A percentile compares a stretch with the other conserved stretches of the same genome.
Conservation (phyloP, 1,284 basidiomycete species). For the Tylopilus sp. region DNA sequence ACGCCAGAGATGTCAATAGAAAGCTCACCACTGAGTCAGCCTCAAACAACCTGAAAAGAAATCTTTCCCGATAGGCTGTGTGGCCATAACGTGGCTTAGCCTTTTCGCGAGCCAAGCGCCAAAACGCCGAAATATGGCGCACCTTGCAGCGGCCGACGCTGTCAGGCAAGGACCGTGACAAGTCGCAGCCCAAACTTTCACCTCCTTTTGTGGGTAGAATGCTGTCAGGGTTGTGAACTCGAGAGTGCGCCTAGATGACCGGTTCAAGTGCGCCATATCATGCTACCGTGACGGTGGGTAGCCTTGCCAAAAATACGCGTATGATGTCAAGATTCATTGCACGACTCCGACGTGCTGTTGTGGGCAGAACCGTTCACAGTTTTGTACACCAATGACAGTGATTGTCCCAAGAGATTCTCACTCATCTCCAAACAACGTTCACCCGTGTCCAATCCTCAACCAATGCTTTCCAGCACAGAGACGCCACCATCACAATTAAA, state of each 20-base stretch:
- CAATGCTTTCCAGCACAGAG: background rate
- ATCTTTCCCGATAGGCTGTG: background rate
- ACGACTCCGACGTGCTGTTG: background rate
- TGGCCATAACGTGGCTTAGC: conserved; percentile 26
- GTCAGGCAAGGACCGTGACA: background rate
- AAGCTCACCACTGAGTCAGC: conserved; percentile 1
- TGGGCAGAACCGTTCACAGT: background rate
- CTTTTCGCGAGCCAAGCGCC: conserved; percentile 13
- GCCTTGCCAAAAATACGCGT: background rate
- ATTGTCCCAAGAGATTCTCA: background rate
- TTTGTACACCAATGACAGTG: conserved; percentile 1
- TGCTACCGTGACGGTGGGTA: background rate
- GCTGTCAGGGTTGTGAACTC: background rate
- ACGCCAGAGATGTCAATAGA: background rate
- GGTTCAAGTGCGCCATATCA: background rate
- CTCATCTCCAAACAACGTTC: conserved; percentile 9
- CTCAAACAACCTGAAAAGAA: background rate
- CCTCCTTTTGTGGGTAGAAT: background rate
- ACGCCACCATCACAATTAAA: conserved; percentile 17
- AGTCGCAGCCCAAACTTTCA: no score
- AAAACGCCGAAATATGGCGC: background rate
- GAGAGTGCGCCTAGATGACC: background rate
- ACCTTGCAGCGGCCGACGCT: background rate
- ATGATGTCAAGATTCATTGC: background rate
- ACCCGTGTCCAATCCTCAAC: conserved; percentile 1